phyloP scores from a whole-genome alignment of 805 yeast species.

The Dipodascopsis uninucleata region DNA sequence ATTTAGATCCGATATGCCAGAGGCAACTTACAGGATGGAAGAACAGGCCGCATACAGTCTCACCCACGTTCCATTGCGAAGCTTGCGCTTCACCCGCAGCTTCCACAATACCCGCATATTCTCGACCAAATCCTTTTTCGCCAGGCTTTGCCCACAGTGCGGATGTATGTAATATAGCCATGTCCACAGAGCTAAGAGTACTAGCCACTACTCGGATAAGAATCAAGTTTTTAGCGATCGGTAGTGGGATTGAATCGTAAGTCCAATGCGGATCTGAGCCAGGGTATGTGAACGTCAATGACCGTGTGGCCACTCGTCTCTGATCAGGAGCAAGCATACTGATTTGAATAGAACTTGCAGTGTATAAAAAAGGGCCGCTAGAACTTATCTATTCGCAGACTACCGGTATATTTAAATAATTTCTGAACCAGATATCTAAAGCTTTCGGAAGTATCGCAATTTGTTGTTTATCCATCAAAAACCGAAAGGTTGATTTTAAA shows the following conservation, averaged over 20 bases:
- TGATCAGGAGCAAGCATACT: too few species aligned
- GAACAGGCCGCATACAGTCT: conserved; percentile 59
- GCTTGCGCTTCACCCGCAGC: conserved; percentile 50
- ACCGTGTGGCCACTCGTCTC: conserved; percentile 15
- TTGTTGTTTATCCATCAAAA: too few species aligned
- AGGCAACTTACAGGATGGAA: conserved; percentile 40
- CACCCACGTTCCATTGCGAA: conserved; percentile 49
- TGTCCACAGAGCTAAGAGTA: conserved; percentile 63
- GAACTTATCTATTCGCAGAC: too few species aligned
- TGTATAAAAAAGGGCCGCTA: too few species aligned
- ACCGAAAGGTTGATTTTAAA: too few species aligned
- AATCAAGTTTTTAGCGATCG: conserved; percentile 47
- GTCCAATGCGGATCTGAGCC: conserved; percentile 25
- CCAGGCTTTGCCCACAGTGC: conserved; percentile 41
- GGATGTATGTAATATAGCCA: conserved; percentile 56
- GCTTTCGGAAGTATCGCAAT: too few species aligned
- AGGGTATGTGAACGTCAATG: conserved; percentile 22
- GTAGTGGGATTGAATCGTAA: conserved; percentile 40
- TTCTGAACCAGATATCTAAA: too few species aligned
- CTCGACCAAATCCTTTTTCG: conserved; percentile 67
- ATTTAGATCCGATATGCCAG: not conserved
- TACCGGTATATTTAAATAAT: too few species aligned
- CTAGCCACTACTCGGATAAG: conserved; percentile 58
- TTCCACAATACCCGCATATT: conserved; percentile 58
- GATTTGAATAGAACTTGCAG: too few species aligned